Evolutionary conservation across 768 basidiomycete species (phyloP).

Genomic region (Kwoniella bestiolae): DNA sequence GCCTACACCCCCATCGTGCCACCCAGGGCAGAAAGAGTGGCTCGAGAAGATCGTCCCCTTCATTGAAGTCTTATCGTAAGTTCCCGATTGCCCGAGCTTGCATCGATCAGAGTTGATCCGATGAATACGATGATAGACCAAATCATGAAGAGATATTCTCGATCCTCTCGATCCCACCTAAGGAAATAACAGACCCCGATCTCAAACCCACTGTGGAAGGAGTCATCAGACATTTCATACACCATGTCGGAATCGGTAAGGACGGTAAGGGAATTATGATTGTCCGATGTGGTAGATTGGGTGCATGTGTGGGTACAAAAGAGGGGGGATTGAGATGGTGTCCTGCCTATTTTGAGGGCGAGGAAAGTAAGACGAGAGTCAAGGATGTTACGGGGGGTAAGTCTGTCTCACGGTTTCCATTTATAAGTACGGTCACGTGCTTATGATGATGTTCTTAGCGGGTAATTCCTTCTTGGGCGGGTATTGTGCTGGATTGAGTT

Average conservation of each 20-base stretch:
- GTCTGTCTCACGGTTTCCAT: too few species aligned
- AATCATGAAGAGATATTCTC: conserved; percentile 53
- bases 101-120: too few species aligned
- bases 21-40: conserved; percentile 37
- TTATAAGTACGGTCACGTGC: too few species aligned
- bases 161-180: conserved; percentile 25
- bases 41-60: conserved; percentile 30
- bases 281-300: conserved; percentile 42
- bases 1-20: conserved; percentile 44
- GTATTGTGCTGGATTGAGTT: conserved; percentile 39
- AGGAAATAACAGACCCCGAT: conserved; percentile 19
- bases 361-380: conserved; percentile 27
- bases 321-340: conserved; percentile 40
- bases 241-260: conserved; percentile 37
- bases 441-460: conserved; percentile 26
- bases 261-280: conserved; percentile 36
- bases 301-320: conserved; percentile 40
- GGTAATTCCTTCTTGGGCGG: conserved; percentile 52
- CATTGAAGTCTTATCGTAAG: conserved; percentile 46
- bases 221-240: conserved; percentile 35
- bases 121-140: conserved; percentile 32
- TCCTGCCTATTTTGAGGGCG: conserved; percentile 39
- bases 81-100: too few species aligned
- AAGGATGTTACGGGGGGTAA: conserved; percentile 50
- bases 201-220: conserved; percentile 29